Percentiles rank a stretch among this genome's conserved stretches.
phyloP scores from a whole-genome alignment of 2,329 filamentous ascomycete genomes.

The Botryotinia calthae region DNA sequence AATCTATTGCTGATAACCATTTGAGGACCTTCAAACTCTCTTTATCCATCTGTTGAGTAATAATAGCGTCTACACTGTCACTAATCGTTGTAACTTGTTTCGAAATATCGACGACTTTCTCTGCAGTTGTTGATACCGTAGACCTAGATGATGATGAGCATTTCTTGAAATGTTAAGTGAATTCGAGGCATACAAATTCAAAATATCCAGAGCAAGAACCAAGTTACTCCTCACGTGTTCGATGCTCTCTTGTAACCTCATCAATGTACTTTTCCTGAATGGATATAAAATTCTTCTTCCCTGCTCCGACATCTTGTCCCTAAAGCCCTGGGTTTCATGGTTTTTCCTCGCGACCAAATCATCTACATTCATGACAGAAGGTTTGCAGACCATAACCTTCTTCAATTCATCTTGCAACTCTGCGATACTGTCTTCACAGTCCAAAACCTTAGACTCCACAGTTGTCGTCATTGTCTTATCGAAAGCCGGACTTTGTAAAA shows the following conservation, averaged over 20 bases:
- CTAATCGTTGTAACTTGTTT: constrained; percentile 15
- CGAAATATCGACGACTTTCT: constrained; percentile 11
- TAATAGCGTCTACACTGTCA: constrained; percentile 11
- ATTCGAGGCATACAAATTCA: constrained; percentile 20
- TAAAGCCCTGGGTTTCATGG: background rate
- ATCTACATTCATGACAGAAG: background rate
- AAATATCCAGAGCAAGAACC: constrained; percentile 19
- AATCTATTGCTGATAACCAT: constrained; percentile 42
- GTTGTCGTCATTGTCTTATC: background rate
- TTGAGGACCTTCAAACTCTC: constrained; percentile 12
- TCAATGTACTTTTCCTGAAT: constrained; percentile 25
- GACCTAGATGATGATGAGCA: background rate
- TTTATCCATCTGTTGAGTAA: constrained; percentile 18
- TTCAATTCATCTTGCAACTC: constrained; percentile 14
- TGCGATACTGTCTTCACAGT: constrained; percentile 15
- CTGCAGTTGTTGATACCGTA: constrained; percentile 6
- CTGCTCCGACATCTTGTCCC: constrained; percentile 20
- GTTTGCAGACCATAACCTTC: constrained; percentile 15
- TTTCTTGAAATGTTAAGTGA: background rate
- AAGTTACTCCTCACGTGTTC: constrained; percentile 21
- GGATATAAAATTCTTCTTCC: constrained; percentile 24
- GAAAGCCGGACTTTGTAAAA: background rate
- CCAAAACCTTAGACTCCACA: constrained; percentile 12
- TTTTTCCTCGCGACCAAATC: background rate
- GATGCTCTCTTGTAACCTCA: constrained; percentile 23